These are phyloP conservation scores for Micromonas commoda DNA, from an alignment of 139 green algal genomes.

Conservation along the genomic window DNA sequence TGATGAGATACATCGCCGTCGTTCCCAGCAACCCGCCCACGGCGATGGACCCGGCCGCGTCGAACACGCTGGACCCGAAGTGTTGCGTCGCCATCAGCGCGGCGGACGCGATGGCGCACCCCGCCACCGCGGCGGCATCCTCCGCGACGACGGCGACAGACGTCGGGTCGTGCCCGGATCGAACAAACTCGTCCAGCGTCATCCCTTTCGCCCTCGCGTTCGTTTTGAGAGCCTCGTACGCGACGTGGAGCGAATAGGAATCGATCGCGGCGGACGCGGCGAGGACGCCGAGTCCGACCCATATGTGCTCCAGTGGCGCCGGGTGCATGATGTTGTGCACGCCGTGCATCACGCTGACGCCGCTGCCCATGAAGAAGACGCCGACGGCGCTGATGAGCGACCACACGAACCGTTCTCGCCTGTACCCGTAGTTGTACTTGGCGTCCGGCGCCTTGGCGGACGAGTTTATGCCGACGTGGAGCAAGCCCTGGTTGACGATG, in stretches of 20 bases:
- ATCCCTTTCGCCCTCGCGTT: slow-evolving; percentile 15
- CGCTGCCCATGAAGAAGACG: slow-evolving; percentile 85
- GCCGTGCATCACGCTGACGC: slow-evolving; percentile 77
- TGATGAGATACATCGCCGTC: slow-evolving; percentile 54
- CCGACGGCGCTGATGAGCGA: slow-evolving; percentile 80
- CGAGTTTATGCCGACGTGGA: slow-evolving; percentile 59
- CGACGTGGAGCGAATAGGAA: slow-evolving; percentile 70
- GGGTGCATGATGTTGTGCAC: slow-evolving; percentile 17
- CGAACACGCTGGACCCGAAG: slow-evolving; percentile 59
- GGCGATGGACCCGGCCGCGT: slow-evolving; percentile 72
- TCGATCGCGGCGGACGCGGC: slow-evolving; percentile 63
- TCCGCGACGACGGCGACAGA: slow-evolving; percentile 82
- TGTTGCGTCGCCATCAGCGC: slow-evolving; percentile 28
- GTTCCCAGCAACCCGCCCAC: slow-evolving; percentile 68
- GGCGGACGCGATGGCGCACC: slow-evolving; percentile 39
- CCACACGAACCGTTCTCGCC: slow-evolving; percentile 85
- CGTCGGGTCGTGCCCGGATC: slow-evolving; percentile 70
- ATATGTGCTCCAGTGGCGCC: background rate
- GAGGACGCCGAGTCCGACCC: slow-evolving; percentile 50
- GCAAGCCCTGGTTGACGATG: slow-evolving; percentile 76
- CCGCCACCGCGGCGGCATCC: slow-evolving; percentile 70
- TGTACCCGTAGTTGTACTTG: slow-evolving; percentile 68
- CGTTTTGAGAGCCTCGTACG: slow-evolving; percentile 44
- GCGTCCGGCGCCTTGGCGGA: background rate
- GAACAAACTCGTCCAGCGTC: slow-evolving; percentile 48